phyloP scores from a whole-genome alignment of 2,329 filamentous ascomycete genomes.

The Aspergillus sp. region DNA sequence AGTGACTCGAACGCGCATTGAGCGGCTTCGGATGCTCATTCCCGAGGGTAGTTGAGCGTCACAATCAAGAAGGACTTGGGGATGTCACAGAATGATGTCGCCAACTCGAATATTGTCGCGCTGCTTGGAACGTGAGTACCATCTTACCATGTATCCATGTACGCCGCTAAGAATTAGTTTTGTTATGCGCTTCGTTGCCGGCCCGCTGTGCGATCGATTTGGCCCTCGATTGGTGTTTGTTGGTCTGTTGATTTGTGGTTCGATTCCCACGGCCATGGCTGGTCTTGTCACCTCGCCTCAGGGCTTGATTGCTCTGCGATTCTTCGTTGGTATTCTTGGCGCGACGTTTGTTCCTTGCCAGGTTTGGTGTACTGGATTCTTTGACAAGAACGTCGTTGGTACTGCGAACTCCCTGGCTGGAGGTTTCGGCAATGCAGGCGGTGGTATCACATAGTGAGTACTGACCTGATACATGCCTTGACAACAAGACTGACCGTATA shows the following conservation, averaged over 20 bases:
- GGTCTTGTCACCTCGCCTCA: constrained; percentile 73
- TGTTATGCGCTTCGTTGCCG: constrained; percentile 74
- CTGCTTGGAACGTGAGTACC: constrained; percentile 66
- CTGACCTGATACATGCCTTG: neutral
- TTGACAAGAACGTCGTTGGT: constrained; percentile 88
- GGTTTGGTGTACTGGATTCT: constrained; percentile 92
- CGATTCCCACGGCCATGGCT: constrained; percentile 80
- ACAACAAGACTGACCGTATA: constrained; percentile 15
- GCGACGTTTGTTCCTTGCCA: constrained; percentile 65
- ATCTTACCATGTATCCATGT: neutral
- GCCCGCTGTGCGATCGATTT: constrained; percentile 80
- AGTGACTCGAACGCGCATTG: constrained; percentile 32
- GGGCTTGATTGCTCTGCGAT: constrained; percentile 47
- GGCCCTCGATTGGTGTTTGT: constrained; percentile 82
- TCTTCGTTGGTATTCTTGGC: constrained; percentile 51
- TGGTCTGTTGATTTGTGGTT: constrained; percentile 73
- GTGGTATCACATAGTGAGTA: constrained; percentile 76
- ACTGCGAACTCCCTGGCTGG: constrained; percentile 85
- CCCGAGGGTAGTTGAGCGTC: constrained; percentile 59
- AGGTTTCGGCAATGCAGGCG: constrained; percentile 85
- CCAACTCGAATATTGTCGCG: constrained; percentile 90
- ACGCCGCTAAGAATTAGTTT: constrained; percentile 15
- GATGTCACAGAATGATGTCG: constrained; percentile 71
- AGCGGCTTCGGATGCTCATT: constrained; percentile 6
- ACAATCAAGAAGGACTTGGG: constrained; percentile 80